Percentiles rank a stretch among this genome's conserved stretches.
Evolutionary conservation across 1,284 basidiomycete species (phyloP).

Genomic region (Ganoderma leucocontextum): DNA sequence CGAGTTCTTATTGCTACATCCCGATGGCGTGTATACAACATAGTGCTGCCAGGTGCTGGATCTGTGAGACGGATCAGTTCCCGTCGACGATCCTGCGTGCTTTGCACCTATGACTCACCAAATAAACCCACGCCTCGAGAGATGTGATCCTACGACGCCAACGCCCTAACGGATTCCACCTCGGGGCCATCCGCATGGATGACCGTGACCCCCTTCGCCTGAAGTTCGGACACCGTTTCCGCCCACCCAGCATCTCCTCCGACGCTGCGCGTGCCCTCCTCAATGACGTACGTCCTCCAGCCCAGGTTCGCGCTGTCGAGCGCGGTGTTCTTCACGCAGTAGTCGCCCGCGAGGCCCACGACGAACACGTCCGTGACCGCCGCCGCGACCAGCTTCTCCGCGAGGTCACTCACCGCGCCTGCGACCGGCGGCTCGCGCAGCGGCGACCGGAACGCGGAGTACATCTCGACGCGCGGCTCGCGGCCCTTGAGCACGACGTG

Average conservation of each 20-base stretch:
- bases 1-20: neutral
- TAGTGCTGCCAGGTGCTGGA: neutral
- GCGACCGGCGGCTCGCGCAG: conserved; percentile 45
- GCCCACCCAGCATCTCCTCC: conserved; percentile 41
- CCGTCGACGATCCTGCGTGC: neutral
- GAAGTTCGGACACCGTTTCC: conserved; percentile 34
- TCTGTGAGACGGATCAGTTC: neutral
- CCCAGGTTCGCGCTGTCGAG: conserved; percentile 54
- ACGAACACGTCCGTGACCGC: conserved; percentile 57
- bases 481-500: conserved; percentile 46
- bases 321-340: conserved; percentile 58
- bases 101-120: neutral
- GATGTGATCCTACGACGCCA: neutral
- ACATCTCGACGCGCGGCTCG: conserved; percentile 57
- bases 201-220: conserved; percentile 38
- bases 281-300: conserved; percentile 49
- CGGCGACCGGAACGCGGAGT: conserved; percentile 55
- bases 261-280: conserved; percentile 46
- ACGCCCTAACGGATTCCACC: conserved; percentile 32
- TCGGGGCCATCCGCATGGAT: conserved; percentile 38
- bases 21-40: neutral
- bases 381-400: conserved; percentile 43
- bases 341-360: conserved; percentile 69
- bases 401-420: conserved; percentile 45
- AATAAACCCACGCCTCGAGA: neutral